Evolutionary conservation across 2,329 filamentous ascomycete genomes (phyloP).

Genomic region (Xylaria arbuscula): DNA sequence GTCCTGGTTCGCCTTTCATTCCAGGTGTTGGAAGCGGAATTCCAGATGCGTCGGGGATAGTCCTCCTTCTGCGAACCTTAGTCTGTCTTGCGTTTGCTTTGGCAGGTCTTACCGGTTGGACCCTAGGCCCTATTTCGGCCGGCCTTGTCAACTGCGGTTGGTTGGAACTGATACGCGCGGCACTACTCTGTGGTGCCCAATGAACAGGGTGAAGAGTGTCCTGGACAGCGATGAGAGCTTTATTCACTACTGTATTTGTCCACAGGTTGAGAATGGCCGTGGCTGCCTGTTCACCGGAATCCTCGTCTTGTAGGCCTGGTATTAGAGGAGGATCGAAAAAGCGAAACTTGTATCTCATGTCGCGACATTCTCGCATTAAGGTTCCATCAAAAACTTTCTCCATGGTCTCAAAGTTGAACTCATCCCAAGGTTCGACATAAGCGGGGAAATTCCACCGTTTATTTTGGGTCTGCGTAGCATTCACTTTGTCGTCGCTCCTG

Average conservation of each 20-base stretch:
- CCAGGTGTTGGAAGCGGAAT: neutral
- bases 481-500: neutral
- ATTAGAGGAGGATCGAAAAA: neutral
- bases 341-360: neutral
- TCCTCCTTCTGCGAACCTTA: neutral
- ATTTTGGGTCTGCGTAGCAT: neutral
- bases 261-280: neutral
- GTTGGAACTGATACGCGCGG: neutral
- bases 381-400: neutral
- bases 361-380: neutral
- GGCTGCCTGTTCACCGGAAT: neutral
- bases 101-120: neutral
- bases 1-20: neutral
- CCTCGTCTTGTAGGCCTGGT: neutral
- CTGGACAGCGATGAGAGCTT: neutral
- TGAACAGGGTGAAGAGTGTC: neutral
- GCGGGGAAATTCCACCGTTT: neutral
- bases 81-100: neutral
- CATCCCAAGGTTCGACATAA: neutral
- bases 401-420: slow-evolving; percentile 9
- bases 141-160: neutral
- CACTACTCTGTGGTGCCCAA: neutral
- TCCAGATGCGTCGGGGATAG: neutral
- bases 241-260: neutral
- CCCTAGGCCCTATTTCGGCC: neutral